phyloP scores from a whole-genome alignment of 805 yeast genomes.

The Schizosaccharomyces osmophilus region DNA sequence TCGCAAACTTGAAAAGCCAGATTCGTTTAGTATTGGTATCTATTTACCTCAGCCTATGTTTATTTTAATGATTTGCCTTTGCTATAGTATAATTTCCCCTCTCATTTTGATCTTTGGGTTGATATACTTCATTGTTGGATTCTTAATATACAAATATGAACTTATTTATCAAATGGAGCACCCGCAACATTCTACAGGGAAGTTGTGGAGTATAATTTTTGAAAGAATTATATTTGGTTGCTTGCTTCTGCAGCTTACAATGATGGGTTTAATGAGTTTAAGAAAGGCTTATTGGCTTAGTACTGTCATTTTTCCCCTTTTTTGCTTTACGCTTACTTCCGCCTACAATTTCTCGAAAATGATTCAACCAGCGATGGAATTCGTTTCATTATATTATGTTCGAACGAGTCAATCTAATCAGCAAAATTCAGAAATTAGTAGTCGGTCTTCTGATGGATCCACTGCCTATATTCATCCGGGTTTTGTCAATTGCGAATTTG shows the following conservation, averaged over 20 bases:
- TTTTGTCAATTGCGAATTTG: not conserved
- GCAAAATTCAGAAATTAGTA: not conserved
- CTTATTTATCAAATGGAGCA: conserved; percentile 74
- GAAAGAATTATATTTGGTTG: conserved; percentile 64
- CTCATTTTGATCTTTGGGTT: conserved; percentile 68
- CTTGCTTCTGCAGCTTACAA: conserved; percentile 63
- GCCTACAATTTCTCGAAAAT: not conserved
- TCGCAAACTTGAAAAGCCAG: conserved; percentile 55
- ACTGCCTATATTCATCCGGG: not conserved
- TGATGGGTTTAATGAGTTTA: conserved; percentile 41
- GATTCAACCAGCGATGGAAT: not conserved
- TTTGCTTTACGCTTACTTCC: not conserved
- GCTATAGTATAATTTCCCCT: conserved; percentile 74
- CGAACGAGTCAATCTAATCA: not conserved
- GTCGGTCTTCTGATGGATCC: not conserved
- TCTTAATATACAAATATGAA: conserved; percentile 75
- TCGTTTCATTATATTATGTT: not conserved
- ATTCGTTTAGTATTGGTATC: conserved; percentile 75
- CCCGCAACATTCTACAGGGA: conserved; percentile 90
- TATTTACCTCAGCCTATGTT: conserved; percentile 79
- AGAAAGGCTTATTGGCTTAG: conserved; percentile 43
- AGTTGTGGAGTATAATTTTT: conserved; percentile 80
- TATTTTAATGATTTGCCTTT: conserved; percentile 58
- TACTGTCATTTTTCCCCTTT: conserved; percentile 54
- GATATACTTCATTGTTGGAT: conserved; percentile 63